phyloP scores from a whole-genome alignment of 164 flowering plant species.

The Buxus sempervirens region DNA sequence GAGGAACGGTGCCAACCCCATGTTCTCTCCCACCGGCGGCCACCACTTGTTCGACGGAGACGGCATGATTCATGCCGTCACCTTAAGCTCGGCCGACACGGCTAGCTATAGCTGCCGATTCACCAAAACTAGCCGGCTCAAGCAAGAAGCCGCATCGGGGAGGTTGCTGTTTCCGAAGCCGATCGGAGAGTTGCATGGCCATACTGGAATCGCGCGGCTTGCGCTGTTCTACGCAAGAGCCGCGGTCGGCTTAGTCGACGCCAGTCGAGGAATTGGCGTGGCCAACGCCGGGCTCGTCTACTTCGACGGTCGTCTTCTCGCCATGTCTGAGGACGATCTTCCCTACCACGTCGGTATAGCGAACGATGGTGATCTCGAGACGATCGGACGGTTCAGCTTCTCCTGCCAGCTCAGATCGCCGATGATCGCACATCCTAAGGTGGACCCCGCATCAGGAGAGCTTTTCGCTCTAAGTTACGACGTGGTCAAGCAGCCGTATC shows the following conservation, averaged over 20 bases:
- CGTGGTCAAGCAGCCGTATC: slow-evolving; percentile 41
- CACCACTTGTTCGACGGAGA: slow-evolving; percentile 58
- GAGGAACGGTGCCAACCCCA: slow-evolving; percentile 52
- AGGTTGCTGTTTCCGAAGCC: slow-evolving; percentile 35
- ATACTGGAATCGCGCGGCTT: slow-evolving; percentile 36
- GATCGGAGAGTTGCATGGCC: slow-evolving; percentile 52
- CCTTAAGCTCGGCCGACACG: slow-evolving; percentile 5
- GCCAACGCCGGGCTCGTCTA: slow-evolving; percentile 53
- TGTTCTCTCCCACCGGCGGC: slow-evolving; percentile 29
- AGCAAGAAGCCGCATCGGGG: slow-evolving; percentile 29
- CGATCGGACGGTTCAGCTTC: slow-evolving; percentile 46
- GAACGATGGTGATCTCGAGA: slow-evolving; percentile 39
- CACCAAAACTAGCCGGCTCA: slow-evolving; percentile 41
- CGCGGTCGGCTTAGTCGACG: slow-evolving; percentile 29
- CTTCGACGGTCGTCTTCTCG: slow-evolving; percentile 42
- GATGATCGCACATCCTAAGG: slow-evolving; percentile 61
- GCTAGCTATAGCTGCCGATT: slow-evolving; percentile 43
- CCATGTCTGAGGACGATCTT: slow-evolving; percentile 56
- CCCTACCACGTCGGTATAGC: slow-evolving; percentile 45
- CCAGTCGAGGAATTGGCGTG: slow-evolving; percentile 34
- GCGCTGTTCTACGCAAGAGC: slow-evolving; percentile 37
- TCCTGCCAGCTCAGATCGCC: slow-evolving; percentile 33
- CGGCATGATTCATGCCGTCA: slow-evolving; percentile 53
- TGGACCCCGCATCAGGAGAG: slow-evolving; percentile 53
- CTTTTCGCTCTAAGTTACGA: slow-evolving; percentile 48